phyloP scores from a whole-genome alignment of 2,329 filamentous ascomycete species.

The Xylariaceae sp. region DNA sequence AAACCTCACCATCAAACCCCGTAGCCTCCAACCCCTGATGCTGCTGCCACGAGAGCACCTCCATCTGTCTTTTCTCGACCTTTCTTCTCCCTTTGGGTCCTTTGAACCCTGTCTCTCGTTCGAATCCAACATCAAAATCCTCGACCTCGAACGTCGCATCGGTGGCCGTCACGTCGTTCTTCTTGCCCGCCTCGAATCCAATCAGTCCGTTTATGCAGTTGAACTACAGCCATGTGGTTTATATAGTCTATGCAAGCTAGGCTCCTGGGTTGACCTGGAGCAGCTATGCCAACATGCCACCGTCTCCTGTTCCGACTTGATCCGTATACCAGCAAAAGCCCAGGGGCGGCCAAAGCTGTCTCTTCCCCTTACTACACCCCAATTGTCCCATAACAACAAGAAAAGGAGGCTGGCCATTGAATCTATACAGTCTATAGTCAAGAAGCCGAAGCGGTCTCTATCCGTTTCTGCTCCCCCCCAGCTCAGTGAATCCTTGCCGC shows the following conservation, averaged over 20 bases:
- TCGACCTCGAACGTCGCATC: slow-evolving; percentile 62
- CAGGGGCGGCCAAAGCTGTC: slow-evolving; percentile 5
- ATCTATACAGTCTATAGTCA: slow-evolving; percentile 60
- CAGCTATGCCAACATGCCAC: slow-evolving; percentile 51
- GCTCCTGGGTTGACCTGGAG: slow-evolving; percentile 61
- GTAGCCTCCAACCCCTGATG: slow-evolving; percentile 58
- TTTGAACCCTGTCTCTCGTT: slow-evolving; percentile 55
- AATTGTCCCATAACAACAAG: slow-evolving; percentile 49
- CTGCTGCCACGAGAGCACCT: slow-evolving; percentile 60
- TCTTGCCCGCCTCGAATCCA: slow-evolving; percentile 58
- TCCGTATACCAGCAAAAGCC: slow-evolving; percentile 27
- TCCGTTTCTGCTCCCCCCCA: slow-evolving; percentile 35
- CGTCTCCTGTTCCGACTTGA: slow-evolving; percentile 37
- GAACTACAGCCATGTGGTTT: slow-evolving; percentile 61
- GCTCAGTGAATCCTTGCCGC: slow-evolving; percentile 5
- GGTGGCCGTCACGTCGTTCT: slow-evolving; percentile 55
- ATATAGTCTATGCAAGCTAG: slow-evolving; percentile 68
- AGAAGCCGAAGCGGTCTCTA: slow-evolving; percentile 47
- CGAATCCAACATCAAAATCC: slow-evolving; percentile 59
- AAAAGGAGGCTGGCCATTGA: slow-evolving; percentile 60
- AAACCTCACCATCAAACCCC: slow-evolving; percentile 51
- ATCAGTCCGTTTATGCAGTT: slow-evolving; percentile 56
- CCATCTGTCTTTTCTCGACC: slow-evolving; percentile 60
- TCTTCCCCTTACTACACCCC: slow-evolving; percentile 40
- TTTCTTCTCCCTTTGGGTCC: slow-evolving; percentile 47